These are phyloP conservation scores for Monosporozyma yasuniensis DNA, from an alignment of 805 yeast species.

Conservation along the genomic window DNA sequence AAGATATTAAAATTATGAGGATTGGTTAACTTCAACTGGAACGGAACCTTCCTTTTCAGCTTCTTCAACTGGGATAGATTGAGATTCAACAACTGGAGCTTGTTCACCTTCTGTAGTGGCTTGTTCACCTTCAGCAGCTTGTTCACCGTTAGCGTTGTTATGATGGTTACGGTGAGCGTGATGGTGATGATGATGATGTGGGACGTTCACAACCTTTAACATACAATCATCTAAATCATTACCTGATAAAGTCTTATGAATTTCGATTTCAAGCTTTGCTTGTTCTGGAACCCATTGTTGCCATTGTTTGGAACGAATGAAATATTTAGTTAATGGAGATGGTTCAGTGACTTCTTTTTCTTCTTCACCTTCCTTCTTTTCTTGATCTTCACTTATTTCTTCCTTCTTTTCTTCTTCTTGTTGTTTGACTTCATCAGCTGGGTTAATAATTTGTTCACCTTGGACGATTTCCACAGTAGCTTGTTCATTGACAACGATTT, in stretches of 20 bases:
- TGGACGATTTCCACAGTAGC: conserved; percentile 24
- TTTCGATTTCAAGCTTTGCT: conserved; percentile 12
- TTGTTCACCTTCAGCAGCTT: conserved; percentile 5
- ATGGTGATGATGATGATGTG: conserved; percentile 1
- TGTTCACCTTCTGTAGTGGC: conserved; percentile 8
- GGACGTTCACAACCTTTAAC: conserved; percentile 7
- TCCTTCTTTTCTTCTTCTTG: conserved; percentile 1
- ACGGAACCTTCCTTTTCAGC: neutral
- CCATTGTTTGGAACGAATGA: conserved; percentile 27
- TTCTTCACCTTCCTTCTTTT: conserved; percentile 2
- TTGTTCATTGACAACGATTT: conserved; percentile 23
- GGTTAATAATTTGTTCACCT: conserved; percentile 11
- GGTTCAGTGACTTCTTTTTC: conserved; percentile 4
- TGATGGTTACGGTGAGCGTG: conserved; percentile 8
- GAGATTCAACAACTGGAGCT: conserved; percentile 9
- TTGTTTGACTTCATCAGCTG: conserved; percentile 4
- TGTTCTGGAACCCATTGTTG: conserved; percentile 15
- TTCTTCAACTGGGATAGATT: conserved; percentile 1
- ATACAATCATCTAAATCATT: conserved; percentile 20
- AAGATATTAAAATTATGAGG: neutral
- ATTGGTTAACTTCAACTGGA: conserved; percentile 1
- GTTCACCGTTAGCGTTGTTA: too few relatives aligned
- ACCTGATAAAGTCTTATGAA: conserved; percentile 17
- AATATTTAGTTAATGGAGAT: conserved; percentile 16
- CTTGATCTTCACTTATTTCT: conserved; percentile 1